Evolutionary conservation across 2,329 filamentous ascomycete genomes (phyloP).

Genomic region (Stachybotrys echinatus): DNA sequence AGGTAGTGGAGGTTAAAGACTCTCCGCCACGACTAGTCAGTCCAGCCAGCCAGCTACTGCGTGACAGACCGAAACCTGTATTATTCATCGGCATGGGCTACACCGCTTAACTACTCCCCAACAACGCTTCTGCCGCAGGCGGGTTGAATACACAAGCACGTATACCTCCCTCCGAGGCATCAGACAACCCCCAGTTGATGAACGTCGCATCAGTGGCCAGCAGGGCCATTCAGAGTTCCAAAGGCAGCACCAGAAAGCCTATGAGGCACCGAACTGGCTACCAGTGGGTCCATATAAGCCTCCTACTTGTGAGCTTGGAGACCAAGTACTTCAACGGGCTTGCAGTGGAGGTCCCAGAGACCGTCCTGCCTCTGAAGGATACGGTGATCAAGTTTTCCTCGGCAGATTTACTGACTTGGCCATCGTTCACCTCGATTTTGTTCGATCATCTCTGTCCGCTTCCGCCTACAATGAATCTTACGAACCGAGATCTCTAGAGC

Average conservation of each 20-base stretch:
- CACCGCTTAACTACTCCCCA: slow-evolving; percentile 1
- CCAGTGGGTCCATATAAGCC: slow-evolving; percentile 1
- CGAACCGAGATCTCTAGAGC: neutral
- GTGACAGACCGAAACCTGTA: slow-evolving; percentile 2
- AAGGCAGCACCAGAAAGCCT: slow-evolving; percentile 1
- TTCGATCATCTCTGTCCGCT: neutral
- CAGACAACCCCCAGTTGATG: neutral
- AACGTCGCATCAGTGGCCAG: slow-evolving; percentile 3
- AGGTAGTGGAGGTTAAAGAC: slow-evolving; percentile 6
- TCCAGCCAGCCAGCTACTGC: slow-evolving; percentile 3
- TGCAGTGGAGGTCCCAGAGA: slow-evolving; percentile 4
- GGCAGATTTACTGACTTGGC: neutral
- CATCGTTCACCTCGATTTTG: neutral
- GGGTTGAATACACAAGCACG: neutral
- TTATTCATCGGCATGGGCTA: neutral
- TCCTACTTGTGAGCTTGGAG: slow-evolving; percentile 4
- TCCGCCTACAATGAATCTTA: neutral
- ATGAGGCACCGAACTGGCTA: neutral
- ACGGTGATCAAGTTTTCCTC: slow-evolving; percentile 5
- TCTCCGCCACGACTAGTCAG: slow-evolving; percentile 5
- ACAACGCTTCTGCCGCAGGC: neutral
- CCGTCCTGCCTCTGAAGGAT: slow-evolving; percentile 5
- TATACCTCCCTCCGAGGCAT: neutral
- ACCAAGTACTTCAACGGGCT: slow-evolving; percentile 5
- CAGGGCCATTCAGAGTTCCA: slow-evolving; percentile 2